phyloP scores from a whole-genome alignment of 345 rosid species.

The Mallotus nudiflorus region DNA sequence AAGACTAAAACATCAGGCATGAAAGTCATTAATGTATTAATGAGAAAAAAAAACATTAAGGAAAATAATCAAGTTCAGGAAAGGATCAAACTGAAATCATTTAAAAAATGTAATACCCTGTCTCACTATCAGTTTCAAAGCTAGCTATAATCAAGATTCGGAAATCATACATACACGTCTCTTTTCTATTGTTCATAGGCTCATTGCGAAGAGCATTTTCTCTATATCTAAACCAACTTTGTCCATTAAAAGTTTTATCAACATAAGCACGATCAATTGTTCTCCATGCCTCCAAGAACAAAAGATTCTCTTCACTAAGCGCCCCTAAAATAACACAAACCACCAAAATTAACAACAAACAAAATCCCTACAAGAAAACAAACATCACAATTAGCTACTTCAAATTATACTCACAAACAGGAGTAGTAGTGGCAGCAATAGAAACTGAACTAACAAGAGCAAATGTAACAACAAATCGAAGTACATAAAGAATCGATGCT shows the following conservation, averaged over 20 bases:
- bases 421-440: slow-evolving; percentile 42
- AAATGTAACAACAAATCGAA: slow-evolving; percentile 43
- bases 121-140: too few species aligned
- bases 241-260: slow-evolving; percentile 91
- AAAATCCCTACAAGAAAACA: background rate
- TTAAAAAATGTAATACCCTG: too few species aligned
- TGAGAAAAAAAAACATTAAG: too few species aligned
- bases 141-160: too few species aligned
- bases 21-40: too few species aligned
- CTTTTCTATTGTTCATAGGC: slow-evolving; percentile 82
- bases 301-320: slow-evolving; percentile 76
- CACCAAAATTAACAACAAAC: slow-evolving; percentile 7
- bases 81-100: too few species aligned
- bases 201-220: slow-evolving; percentile 83
- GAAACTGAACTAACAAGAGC: slow-evolving; percentile 67
- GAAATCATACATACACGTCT: slow-evolving; percentile 59
- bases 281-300: slow-evolving; percentile 96
- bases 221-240: slow-evolving; percentile 97
- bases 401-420: slow-evolving; percentile 58
- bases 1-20: too few species aligned
- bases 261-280: slow-evolving; percentile 89
- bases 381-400: background rate
- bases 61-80: too few species aligned
- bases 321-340: slow-evolving; percentile 53
- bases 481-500: slow-evolving; percentile 44